phyloP scores from a whole-genome alignment of 164 flowering plant genomes.

The Buxus sempervirens region DNA sequence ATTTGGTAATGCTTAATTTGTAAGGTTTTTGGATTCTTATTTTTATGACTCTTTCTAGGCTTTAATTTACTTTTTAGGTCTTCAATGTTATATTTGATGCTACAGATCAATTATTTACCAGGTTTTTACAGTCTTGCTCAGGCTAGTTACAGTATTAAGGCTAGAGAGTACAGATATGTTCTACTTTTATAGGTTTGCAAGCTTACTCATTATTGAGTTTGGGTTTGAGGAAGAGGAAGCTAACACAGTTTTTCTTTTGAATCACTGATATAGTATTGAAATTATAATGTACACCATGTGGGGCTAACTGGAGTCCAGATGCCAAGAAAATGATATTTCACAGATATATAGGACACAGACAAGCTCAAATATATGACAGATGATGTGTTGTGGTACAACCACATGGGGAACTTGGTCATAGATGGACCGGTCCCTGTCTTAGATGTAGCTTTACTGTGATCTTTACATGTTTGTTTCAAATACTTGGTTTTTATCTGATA shows the following conservation, averaged over 20 bases:
- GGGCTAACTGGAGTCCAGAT: conserved; percentile 21
- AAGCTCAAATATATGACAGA: conserved; percentile 32
- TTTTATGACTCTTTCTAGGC: too few relatives aligned
- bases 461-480: neutral
- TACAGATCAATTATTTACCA: too few relatives aligned
- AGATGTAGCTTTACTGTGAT: conserved; percentile 15
- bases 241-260: neutral
- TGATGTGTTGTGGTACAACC: conserved; percentile 25
- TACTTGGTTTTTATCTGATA: neutral
- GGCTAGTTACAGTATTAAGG: too few relatives aligned
- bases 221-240: conserved; percentile 13
- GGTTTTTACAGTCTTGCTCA: too few relatives aligned
- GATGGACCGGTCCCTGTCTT: conserved; percentile 44
- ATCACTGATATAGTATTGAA: conserved; percentile 9
- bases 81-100: too few relatives aligned
- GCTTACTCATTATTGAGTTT: neutral
- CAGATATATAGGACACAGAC: conserved; percentile 16
- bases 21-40: too few relatives aligned
- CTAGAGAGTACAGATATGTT: too few relatives aligned
- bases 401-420: conserved; percentile 31
- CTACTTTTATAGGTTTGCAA: too few relatives aligned
- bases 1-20: too few relatives aligned
- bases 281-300: conserved; percentile 14
- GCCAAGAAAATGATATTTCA: conserved; percentile 18
- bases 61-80: too few relatives aligned